Percentiles rank a stretch among this genome's conserved stretches.
Evolutionary conservation across 2,329 filamentous ascomycete species (phyloP).

Genomic region (Falciphora oryzae): DNA sequence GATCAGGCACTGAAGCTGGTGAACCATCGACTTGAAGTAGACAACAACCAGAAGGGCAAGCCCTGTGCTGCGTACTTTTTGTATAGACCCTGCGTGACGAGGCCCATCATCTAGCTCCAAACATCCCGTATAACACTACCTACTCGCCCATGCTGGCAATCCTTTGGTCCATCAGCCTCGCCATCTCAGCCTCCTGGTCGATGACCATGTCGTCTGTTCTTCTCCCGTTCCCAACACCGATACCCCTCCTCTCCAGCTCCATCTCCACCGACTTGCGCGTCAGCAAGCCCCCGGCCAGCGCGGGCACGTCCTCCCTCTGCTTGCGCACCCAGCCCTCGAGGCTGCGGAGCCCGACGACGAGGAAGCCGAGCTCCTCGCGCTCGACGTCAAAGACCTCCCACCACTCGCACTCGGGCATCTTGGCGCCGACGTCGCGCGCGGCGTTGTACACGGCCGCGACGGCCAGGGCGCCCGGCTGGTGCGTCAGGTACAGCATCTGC

Average conservation of each 20-base stretch:
- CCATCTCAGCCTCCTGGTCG: conserved; percentile 39
- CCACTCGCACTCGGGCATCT: conserved; percentile 81
- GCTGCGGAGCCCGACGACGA: conserved; percentile 81
- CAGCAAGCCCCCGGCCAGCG: conserved; percentile 44
- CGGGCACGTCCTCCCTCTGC: conserved; percentile 52
- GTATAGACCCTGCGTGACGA: background rate
- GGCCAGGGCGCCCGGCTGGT: conserved; percentile 80
- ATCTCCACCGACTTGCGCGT: conserved; percentile 50
- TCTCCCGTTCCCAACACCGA: conserved; percentile 27
- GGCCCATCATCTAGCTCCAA: background rate
- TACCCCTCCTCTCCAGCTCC: conserved; percentile 51
- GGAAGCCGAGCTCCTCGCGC: conserved; percentile 85
- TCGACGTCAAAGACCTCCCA: conserved; percentile 99
- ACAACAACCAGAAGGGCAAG: background rate
- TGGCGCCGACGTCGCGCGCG: conserved; percentile 67
- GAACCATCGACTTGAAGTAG: background rate
- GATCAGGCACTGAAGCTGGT: conserved; percentile 13
- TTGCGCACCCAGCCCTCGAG: conserved; percentile 62
- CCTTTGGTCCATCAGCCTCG: conserved; percentile 20
- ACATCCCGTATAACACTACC: background rate
- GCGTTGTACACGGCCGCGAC: conserved; percentile 89
- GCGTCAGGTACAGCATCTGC: conserved; percentile 84
- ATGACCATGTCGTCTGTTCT: conserved; percentile 17
- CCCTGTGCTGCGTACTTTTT: background rate
- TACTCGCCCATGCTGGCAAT: conserved; percentile 8